These are phyloP conservation scores for Aspergillus chevalieri DNA, from an alignment of 2,329 filamentous ascomycete species.

Conservation along the genomic window DNA sequence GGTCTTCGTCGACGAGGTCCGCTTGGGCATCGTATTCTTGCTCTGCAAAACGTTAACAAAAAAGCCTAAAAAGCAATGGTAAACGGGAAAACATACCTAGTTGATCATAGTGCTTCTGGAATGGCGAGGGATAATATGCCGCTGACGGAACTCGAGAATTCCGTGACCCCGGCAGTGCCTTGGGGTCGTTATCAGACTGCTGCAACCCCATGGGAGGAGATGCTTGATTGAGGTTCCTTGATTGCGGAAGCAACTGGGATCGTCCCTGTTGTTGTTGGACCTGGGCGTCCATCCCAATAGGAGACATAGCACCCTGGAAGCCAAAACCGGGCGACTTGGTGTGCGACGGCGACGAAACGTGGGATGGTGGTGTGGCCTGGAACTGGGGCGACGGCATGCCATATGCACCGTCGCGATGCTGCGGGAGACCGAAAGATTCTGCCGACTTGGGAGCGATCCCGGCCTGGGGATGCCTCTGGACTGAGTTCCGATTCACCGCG, in stretches of 20 bases:
- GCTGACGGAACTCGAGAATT: slow-evolving; percentile 38
- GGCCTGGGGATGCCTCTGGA: slow-evolving; percentile 60
- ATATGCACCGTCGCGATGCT: slow-evolving; percentile 33
- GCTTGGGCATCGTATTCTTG: slow-evolving; percentile 92
- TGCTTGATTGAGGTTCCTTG: slow-evolving; percentile 28
- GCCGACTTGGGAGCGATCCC: slow-evolving; percentile 66
- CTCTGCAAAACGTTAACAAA: slow-evolving; percentile 54
- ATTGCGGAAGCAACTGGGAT: slow-evolving; percentile 40
- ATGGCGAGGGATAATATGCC: slow-evolving; percentile 74
- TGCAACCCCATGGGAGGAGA: slow-evolving; percentile 30
- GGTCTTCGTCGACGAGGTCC: slow-evolving; percentile 82
- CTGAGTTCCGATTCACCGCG: slow-evolving; percentile 69
- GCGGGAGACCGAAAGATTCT: slow-evolving; percentile 44
- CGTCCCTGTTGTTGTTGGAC: slow-evolving; percentile 37
- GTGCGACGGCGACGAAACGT: slow-evolving; percentile 61
- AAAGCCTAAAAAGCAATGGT: slow-evolving; percentile 47
- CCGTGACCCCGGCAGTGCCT: slow-evolving; percentile 27
- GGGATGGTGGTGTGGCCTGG: slow-evolving; percentile 76
- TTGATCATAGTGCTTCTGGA: slow-evolving; percentile 92
- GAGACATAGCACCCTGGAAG: slow-evolving; percentile 56
- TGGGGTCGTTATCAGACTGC: slow-evolving; percentile 32
- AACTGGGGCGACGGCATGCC: slow-evolving; percentile 60
- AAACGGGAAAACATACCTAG: slow-evolving; percentile 76
- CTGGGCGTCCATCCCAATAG: slow-evolving; percentile 53
- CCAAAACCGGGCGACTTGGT: slow-evolving; percentile 58